Base-by-base conservation (phyloP, 441 rosid genomes). In the Gossypium trilobum region DNA sequence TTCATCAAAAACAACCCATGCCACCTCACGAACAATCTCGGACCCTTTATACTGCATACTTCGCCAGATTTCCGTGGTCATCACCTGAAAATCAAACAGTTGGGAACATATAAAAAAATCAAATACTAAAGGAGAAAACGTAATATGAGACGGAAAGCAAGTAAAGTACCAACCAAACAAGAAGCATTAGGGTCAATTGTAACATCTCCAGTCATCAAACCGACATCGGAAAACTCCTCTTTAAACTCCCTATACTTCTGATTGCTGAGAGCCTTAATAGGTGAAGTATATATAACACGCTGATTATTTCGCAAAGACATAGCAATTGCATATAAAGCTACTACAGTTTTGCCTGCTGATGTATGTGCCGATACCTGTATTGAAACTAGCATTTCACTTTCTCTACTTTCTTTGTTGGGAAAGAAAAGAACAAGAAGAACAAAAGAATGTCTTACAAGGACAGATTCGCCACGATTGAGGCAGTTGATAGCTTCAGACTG, bases 31-130 rank as follows among this genome's bases (percentile, higher is more conserved):
- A 75, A 91, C 87, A 68, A 91, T 44, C 81, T 95, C 98, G 5
- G 98, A 95, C 76, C 99, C 98, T 84, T 81, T 92, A 60, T 95
- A 91, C 83, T 86, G 98, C 98, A 95, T 92, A 44, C 93, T 92
- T 62, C 98, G 97, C 98, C 97, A 92, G 78, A 95, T 95, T 86
- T 95, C 98, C 2, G 96, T 95, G 16, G 99, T 92, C 99, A 95
- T 92, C 46, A 91, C 98, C 99, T 95, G 77, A 81, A 88, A 77
- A 27, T 16, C 67, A 79, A 78, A 74, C 56, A 25, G 61, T 33
- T 17, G 16, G 10, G 9, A 14, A 9, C 17, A 52, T 48, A 42
- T 1, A 1, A 66, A 66, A 48, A 0, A 23, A 50, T 14, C 8
- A 67, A 25, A 11, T 9, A 4, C 57, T 17, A 75, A 17, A 72